A percentile compares a stretch with the other conserved stretches of the same genome.
These are phyloP conservation scores for Butyriboletus loyo DNA, from an alignment of 768 basidiomycete species.

Conservation along the genomic window DNA sequence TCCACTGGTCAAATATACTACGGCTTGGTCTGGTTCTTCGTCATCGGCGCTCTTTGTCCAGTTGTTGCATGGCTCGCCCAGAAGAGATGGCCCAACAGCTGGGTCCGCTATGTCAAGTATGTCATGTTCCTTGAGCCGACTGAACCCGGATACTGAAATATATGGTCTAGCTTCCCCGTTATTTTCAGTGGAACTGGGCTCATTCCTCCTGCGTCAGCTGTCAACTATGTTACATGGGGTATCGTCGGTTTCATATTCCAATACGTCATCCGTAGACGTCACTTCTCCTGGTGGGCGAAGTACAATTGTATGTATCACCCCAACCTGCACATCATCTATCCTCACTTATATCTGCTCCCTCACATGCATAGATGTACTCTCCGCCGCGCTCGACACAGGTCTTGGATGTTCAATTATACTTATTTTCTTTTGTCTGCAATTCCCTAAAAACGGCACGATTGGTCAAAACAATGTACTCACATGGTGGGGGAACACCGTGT, in stretches of 20 bases:
- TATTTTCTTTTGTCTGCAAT: constrained; percentile 63
- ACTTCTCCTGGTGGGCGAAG: constrained; percentile 71
- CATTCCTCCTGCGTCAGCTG: constrained; percentile 66
- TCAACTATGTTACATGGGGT: constrained; percentile 66
- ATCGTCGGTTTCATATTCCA: constrained; percentile 68
- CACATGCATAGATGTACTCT: too few species aligned
- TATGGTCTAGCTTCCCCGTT: constrained; percentile 39
- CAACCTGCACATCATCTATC: constrained; percentile 6
- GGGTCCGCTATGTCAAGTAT: constrained; percentile 61
- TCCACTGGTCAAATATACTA: constrained; percentile 64
- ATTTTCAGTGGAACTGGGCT: constrained; percentile 55
- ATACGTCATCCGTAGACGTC: constrained; percentile 55
- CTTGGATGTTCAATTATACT: constrained; percentile 58
- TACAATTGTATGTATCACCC: constrained; percentile 31
- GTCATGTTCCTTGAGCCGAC: constrained; percentile 19
- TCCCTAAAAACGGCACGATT: constrained; percentile 57
- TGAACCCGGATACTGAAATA: not conserved
- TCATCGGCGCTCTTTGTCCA: constrained; percentile 65
- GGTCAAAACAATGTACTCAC: constrained; percentile 46
- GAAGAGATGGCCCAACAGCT: constrained; percentile 63
- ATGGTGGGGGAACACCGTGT: constrained; percentile 70
- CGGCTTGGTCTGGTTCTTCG: constrained; percentile 71
- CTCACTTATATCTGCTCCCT: not conserved
- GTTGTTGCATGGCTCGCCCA: constrained; percentile 50
- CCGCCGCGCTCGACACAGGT: constrained; percentile 68